Base-by-base conservation (phyloP, 495 filamentous ascomycete species). In the Neurospora sp. region DNA sequence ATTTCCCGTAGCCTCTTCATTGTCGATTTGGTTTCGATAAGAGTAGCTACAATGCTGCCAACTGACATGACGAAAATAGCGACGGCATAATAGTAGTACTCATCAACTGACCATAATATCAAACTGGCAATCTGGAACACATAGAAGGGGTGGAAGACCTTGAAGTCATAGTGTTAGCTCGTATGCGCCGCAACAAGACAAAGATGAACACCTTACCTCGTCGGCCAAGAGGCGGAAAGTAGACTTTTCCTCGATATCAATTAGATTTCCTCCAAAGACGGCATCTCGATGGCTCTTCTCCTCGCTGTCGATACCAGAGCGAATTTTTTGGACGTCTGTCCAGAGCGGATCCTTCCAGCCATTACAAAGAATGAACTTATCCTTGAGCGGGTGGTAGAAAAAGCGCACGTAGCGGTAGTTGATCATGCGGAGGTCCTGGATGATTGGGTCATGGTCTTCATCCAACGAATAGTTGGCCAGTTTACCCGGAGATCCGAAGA, bases 101-200 rank as follows among this genome's bases (percentile, higher is more conserved):
- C 84, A 77, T 99, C 96, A 39, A 97, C 74, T 18, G 94, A 97
- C 96, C 96, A 99, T 5, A 99, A 90, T 68, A 96, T 80, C 71
- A 99, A 83, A 83, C 96, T 98, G 40, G 93, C 94, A 77, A 99
- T 90, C 79, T 99, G 96, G 81, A 99, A 99, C 42, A 98, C 90
- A 78, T 98, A 99, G 82, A 99, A 98, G 3, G 96, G 96, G 78
- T 98, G 96, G 79, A 99, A 93, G 4, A 91, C 93, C 91, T 96
- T 74, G 16, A 18, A 20, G 14, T 9, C 53, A 70, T 42, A 14
- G 39, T 22, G 42, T 38, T 38, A 53, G 68, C 69, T 22, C 45
- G n/a, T 45, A 35, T 69, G 20, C 83, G 9, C 22, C 10, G 10
- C 20, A n/a, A 39, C 27, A 40, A 22, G 14, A 38, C 27, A 22